Evolutionary conservation across 139 green algal species (phyloP), one percentile per base, ranked within the genome.

Genomic region (Limnomonas spitsbergensis): DNA sequence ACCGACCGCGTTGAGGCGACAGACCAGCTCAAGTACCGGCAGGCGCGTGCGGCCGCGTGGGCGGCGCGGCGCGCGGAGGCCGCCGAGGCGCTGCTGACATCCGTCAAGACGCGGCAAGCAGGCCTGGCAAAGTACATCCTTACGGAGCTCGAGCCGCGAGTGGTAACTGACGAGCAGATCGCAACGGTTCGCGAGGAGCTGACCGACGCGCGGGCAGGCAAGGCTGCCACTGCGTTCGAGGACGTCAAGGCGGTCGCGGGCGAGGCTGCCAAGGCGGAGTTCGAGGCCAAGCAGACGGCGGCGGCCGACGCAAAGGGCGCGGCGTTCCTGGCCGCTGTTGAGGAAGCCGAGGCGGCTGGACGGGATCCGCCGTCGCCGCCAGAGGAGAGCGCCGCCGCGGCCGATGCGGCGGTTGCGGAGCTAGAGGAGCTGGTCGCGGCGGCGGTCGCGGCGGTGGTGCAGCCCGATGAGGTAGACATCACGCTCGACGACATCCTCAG

Each of bases 401-500:
- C 78, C 14, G 69, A 83, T n/a, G 73, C 47, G 52, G 61, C 1
- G 3, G 70, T 52, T 38, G 3, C 73, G 70, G 66, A 81, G 0
- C 14, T 77, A 37, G 88, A 92, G 69, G 88, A 82, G 3, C 56
- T 77, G 73, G 82, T 89, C 9, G 80, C 78, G 0, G 79, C 73
- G 38, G 88, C 85, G 3, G 80, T 84, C 35, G 88, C 78, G 20
- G 81, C 76, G 32, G 88, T 91, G 38, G 52, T 61, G 39, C 77
- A 81, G 61, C 79, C 80, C 26, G 76, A 81, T 35, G 61, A 79
- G 2, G 73, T 77, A 73, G 73, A 83, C 42, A 79, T 90, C 1
- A 89, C 78, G n/a, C 78, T 90, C 35, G 79, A 68, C 4, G 88
- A 92, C 35, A 82, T 92, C 31, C 56, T 92, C 38, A 83, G 71